Evolutionary conservation across 2,329 filamentous ascomycete species (phyloP), one percentile per base, ranked within the genome.

Genomic region (Xylaria sp.): DNA sequence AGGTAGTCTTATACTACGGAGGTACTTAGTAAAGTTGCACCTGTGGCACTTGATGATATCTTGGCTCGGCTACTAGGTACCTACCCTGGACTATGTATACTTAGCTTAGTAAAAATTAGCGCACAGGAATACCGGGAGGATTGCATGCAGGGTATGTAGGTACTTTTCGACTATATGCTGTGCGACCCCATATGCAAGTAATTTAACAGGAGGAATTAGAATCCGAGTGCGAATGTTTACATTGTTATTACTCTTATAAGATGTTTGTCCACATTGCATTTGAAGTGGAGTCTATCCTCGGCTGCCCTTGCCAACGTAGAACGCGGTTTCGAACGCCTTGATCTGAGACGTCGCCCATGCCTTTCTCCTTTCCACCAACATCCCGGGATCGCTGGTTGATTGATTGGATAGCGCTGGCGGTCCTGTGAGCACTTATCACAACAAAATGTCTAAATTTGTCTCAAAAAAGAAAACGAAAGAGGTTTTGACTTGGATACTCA

Each of bases 291-390:
- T 51, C n/a, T 51, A 51, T 17, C 23, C 11, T 28, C 23, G 13
- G n/a, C 53, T 31, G 11, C 36, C 54, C 5, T 23, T 40, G 20
- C n/a, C 20, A 7, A 26, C 17, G 33, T 67, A 42, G 17, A 67
- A 67, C 2, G 60, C 54, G 2, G 2, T 51, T 13, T 67, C 60
- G 48, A 67, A 67, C 1, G 38, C 54, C 15, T 67, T 56, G 26
- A 67, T 64, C 20, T 67, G 65, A 3, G 54, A 59, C 1, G 6
- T 60, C 15, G 56, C 65, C 65, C 56, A 59, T 11, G 48, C 60
- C 33, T 42, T 9, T 10, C 33, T 44, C 48, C 11, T 28, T 28
- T 56, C 56, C 7, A 53, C 23, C 10, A 6, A 26, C 17, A 7
- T 33, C 6, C 26, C 20, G 1, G 15, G 20, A 58, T 67, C 48